Evolutionary conservation across 495 filamentous ascomycete species (phyloP), one percentile per base, ranked within the genome.

Genomic region (Penicillium arizonense): DNA sequence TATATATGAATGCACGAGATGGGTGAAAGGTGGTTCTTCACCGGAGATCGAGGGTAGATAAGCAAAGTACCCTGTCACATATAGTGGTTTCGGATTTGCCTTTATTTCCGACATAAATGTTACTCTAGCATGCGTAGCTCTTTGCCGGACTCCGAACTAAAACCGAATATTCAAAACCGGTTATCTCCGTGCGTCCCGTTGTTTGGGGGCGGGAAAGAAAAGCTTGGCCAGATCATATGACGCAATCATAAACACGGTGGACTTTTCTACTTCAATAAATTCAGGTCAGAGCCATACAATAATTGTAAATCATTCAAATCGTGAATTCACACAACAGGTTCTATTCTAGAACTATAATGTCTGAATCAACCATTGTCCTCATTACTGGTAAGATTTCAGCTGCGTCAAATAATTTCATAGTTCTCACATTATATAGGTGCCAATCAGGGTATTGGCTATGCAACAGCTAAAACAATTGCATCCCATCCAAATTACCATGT

Each of bases 381-480:
- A 50, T 50, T 3, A 50, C 47, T 6, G 47, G 47, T 24, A 41
- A 12, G 16, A 4, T 24, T 55, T 61, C 28, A 32, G 16, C 1
- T 13, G 13, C 23, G 3, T 9, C 24, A 21, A 6, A 6, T 20
- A 13, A 24, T 24, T 24, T 3, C 6, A 5, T 7, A 32, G 16
- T 32, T 34, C 51, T 62, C 14, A 58, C 34, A 16, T 10, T 8
- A 16, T 20, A 12, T 7, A 66, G 67, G 67, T 9, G 65, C 62
- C 39, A 70, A 70, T 45, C 61, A 65, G 20, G 67, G 67, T 3
- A 47, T 70, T 32, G 67, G 67, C 33, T 67, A 61, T 30, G 63
- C 59, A 28, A 64, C 58, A 12, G 48, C 60, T 4, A 58, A 64
- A 52, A 44, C 54, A 34, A 56, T 70, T 18, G 32, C 49, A 34